These are phyloP conservation scores for Chloranthus sessilifolius DNA, from an alignment of 164 flowering plant genomes.

Conservation along the genomic window DNA sequence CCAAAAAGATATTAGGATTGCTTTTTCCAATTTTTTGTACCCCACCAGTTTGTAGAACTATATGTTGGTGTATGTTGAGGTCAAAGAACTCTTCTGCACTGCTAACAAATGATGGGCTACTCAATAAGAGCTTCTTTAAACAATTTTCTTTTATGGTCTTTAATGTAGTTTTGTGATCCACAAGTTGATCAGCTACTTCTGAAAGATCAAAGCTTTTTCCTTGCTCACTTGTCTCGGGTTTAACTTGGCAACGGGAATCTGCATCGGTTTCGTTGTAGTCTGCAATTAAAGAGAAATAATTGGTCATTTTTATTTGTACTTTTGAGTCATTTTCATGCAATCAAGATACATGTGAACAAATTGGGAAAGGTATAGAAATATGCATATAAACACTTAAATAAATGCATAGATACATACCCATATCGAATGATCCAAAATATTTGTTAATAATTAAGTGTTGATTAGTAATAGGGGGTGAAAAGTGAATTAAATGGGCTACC, in stretches of 20 bases:
- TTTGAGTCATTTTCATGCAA: no score
- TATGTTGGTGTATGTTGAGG: constrained; percentile 17
- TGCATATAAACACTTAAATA: no score
- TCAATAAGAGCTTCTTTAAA: constrained; percentile 34
- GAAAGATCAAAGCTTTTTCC: constrained; percentile 8
- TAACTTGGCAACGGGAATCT: constrained; percentile 15
- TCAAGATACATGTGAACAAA: no score
- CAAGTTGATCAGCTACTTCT: constrained; percentile 20
- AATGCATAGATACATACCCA: no score
- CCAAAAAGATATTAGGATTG: constrained; percentile 29
- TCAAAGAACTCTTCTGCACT: constrained; percentile 47
- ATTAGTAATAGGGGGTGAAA: no score
- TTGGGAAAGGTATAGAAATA: no score
- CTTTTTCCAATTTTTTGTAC: constrained; percentile 10
- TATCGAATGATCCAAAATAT: no score
- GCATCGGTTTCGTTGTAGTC: constrained; percentile 14
- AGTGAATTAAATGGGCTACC: no score
- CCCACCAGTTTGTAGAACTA: constrained; percentile 5
- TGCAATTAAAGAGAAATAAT: constrained; percentile 21
- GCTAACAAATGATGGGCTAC: constrained; percentile 42
- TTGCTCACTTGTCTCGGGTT: constrained; percentile 8
- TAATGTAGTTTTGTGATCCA: neutral
- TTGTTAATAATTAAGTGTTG: no score
- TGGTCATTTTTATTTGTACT: no score
- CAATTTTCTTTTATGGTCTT: constrained; percentile 7